Percentiles rank a stretch among this genome's conserved stretches.
Evolutionary conservation across 257 asterid species (phyloP).

Genomic region (Solanum ahanhuiri): DNA sequence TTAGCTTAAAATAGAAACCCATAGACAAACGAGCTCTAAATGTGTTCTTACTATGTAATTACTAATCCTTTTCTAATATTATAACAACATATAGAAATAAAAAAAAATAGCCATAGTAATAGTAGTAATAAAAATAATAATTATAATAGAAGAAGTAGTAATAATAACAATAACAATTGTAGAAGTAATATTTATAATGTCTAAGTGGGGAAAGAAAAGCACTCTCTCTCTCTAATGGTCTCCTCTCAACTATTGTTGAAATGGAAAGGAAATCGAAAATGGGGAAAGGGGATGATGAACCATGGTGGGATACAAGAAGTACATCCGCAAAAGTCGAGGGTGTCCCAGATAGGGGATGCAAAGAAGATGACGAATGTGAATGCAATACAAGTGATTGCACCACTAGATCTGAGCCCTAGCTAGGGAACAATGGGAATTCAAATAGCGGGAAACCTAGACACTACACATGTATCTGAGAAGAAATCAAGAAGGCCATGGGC

Average conservation of each 20-base stretch:
- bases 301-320: background rate
- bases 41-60: background rate
- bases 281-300: background rate
- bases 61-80: background rate
- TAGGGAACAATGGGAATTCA: too few species aligned
- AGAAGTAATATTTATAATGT: background rate
- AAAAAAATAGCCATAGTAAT: background rate
- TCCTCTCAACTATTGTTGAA: background rate
- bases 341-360: background rate
- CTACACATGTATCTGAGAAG: background rate
- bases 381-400: background rate
- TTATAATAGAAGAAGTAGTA: background rate
- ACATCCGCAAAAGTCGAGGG: background rate
- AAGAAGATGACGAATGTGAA: background rate
- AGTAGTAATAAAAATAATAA: background rate
- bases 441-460: too few species aligned
- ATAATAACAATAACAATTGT: background rate
- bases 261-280: background rate
- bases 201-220: background rate
- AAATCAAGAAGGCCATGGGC: too few species aligned
- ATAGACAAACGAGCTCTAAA: background rate
- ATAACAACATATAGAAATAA: too few species aligned
- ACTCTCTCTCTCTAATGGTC: background rate
- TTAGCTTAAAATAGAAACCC: background rate
- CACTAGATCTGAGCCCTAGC: background rate